Conservation (phyloP, 1,284 basidiomycete genomes). For the Lentinus polychrous region DNA sequence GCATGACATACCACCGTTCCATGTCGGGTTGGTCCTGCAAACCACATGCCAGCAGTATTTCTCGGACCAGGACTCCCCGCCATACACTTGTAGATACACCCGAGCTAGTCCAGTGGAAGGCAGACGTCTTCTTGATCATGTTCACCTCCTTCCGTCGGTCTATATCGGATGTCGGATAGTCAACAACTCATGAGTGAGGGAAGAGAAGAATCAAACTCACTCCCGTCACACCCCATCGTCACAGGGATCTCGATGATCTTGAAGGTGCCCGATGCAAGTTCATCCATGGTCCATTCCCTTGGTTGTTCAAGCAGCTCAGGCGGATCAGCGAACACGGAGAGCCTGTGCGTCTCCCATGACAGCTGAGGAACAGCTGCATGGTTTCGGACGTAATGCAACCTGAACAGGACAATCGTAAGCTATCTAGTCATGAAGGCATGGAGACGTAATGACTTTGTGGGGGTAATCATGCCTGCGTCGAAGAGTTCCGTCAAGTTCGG, state of each 20-base stretch:
- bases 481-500: slow-evolving; percentile 44
- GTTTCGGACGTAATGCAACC: slow-evolving; percentile 60
- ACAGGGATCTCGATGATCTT: slow-evolving; percentile 54
- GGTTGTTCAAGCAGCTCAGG: slow-evolving; percentile 12
- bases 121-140: slow-evolving; percentile 52
- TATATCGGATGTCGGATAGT: too few species aligned
- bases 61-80: slow-evolving; percentile 17
- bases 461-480: slow-evolving; percentile 19
- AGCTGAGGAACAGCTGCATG: slow-evolving; percentile 55
- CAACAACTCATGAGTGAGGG: too few species aligned
- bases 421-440: too few species aligned
- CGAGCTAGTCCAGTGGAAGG: slow-evolving; percentile 41
- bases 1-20: slow-evolving; percentile 14
- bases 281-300: slow-evolving; percentile 35
- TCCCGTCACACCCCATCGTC: slow-evolving; percentile 65
- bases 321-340: slow-evolving; percentile 12
- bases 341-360: slow-evolving; percentile 17
- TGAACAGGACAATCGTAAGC: too few species aligned
- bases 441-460: too few species aligned
- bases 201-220: slow-evolving; percentile 10
- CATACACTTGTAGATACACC: slow-evolving; percentile 16
- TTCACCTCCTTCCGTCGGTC: slow-evolving; percentile 66
- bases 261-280: slow-evolving; percentile 30
- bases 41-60: slow-evolving; percentile 17
- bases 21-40: slow-evolving; percentile 12